Base-by-base conservation (phyloP, 1,284 basidiomycete species). In the Pseudozyma thailandica region DNA sequence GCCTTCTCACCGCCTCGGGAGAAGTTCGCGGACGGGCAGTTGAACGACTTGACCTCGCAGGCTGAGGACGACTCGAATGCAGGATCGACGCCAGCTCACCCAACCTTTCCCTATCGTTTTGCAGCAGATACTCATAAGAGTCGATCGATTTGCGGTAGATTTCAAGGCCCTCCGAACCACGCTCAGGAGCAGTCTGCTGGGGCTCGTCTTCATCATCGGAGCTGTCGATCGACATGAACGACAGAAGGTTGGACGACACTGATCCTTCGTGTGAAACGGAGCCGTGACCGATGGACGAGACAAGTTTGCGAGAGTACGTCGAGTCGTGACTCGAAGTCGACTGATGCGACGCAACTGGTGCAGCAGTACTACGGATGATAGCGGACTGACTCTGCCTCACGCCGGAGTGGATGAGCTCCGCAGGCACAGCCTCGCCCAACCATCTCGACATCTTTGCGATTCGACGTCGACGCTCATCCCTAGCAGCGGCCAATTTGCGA, bases 361-460 rank as follows among this genome's bases (percentile, higher is more conserved):
- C 37, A 12, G 26, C 30, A 4, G 52, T 60, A 52, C 63, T 66
- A 21, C 52, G 39, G 9, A 66, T 66, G 13, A 66, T 52, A 6
- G 52, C 56, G 23, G 26, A 47, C 39, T 37, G 43, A 13, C 16
- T 25, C 20, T 59, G 38, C 28, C 26, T 20, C 12, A 39, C 25
- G 9, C 28, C 51, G 10, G 63, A 41, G 25, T 46, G n/a, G 26
- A 72, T 62, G 33, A 72, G 60, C 48, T 68, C 72, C 10, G 61
- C 71, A 5, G 62, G 70, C 9, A 72, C 62, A 13, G 63, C 62
- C 51, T 72, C 74, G 25, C 76, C 76, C 15, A 78, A 72, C 76
- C 74, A 78, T 12, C 69, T 64, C 31, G 66, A 66, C 60, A 78
- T 72, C 49, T 78, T 78, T 31, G 69, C 72, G 13, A 78, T 56